Percentiles rank a stretch among this genome's conserved stretches.
phyloP scores from a whole-genome alignment of 192 early-diverging fungal genomes.

The Coemansia sp. region DNA sequence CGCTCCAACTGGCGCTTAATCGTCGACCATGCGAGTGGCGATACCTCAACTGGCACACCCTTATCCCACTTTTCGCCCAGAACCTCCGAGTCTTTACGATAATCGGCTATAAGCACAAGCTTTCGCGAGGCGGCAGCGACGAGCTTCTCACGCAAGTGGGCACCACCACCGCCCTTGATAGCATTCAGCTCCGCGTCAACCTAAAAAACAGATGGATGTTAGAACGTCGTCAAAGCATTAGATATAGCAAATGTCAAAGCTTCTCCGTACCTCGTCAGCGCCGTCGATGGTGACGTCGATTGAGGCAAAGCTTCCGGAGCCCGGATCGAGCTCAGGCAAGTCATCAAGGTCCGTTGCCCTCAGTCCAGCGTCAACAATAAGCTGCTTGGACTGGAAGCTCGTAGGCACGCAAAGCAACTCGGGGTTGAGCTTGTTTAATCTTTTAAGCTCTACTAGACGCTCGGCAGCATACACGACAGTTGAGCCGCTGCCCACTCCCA shows the following conservation, averaged over 20 bases:
- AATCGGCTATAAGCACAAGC: conserved; percentile 90
- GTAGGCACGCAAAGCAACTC: conserved; percentile 88
- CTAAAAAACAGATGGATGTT: conserved; percentile 31
- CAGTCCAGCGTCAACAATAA: conserved; percentile 81
- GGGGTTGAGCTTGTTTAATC: conserved; percentile 52
- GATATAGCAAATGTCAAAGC: background rate
- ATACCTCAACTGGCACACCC: conserved; percentile 90
- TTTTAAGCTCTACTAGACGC: conserved; percentile 70
- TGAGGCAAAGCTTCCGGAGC: conserved; percentile 15
- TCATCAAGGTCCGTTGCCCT: conserved; percentile 75
- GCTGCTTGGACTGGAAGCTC: conserved; percentile 85
- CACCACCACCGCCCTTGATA: conserved; percentile 95
- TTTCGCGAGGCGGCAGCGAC: conserved; percentile 80
- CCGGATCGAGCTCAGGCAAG: conserved; percentile 61
- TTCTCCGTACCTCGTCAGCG: conserved; percentile 69
- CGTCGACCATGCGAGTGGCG: conserved; percentile 77
- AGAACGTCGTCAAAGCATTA: background rate
- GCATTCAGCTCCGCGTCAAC: conserved; percentile 83
- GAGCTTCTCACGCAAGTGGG: conserved; percentile 93
- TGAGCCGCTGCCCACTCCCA: conserved; percentile 87
- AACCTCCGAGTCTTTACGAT: conserved; percentile 74
- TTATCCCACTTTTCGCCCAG: conserved; percentile 85
- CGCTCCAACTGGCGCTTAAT: conserved; percentile 58
- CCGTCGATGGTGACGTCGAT: conserved; percentile 91
- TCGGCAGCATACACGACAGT: conserved; percentile 89